These are phyloP conservation scores for Nissolia schottii DNA, from an alignment of 306 rosid genomes.

Conservation along the genomic window DNA sequence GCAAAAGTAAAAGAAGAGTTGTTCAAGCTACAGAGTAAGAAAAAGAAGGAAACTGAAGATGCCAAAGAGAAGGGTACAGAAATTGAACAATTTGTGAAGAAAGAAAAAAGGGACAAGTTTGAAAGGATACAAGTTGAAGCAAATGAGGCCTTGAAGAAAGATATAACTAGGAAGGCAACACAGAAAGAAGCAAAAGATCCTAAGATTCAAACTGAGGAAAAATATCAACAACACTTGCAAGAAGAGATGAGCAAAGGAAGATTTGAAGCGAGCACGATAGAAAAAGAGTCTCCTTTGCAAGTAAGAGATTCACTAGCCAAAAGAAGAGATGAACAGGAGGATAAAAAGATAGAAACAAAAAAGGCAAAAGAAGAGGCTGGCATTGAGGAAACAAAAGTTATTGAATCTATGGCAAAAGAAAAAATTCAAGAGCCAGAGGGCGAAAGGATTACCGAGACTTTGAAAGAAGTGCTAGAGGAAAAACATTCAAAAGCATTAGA, in stretches of 20 bases:
- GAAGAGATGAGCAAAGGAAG: slow-evolving; percentile 4
- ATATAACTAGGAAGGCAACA: not conserved
- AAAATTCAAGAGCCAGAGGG: not conserved
- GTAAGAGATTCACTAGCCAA: not conserved
- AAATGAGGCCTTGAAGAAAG: not conserved
- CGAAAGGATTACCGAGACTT: not conserved
- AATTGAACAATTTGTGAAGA: not conserved
- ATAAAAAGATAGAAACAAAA: not conserved
- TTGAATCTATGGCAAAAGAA: not conserved
- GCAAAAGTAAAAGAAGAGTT: not conserved
- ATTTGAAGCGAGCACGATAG: not conserved
- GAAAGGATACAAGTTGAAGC: not conserved
- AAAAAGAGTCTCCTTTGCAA: not conserved
- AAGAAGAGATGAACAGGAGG: not conserved
- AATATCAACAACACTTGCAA: slow-evolving; percentile 2
- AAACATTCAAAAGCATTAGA: slow-evolving; percentile 1
- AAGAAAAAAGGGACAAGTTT: not conserved
- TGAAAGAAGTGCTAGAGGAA: not conserved
- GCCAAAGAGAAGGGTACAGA: not conserved
- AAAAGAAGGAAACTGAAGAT: not conserved
- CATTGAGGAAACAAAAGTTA: slow-evolving; percentile 1
- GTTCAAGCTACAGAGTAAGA: not conserved
- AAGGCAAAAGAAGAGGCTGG: not conserved
- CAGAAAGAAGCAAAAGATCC: not conserved
- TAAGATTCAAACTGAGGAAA: not conserved